Evolutionary conservation across 129 eudicot species (phyloP), one percentile per base, ranked within the genome.

Genomic region (Logfia minima): DNA sequence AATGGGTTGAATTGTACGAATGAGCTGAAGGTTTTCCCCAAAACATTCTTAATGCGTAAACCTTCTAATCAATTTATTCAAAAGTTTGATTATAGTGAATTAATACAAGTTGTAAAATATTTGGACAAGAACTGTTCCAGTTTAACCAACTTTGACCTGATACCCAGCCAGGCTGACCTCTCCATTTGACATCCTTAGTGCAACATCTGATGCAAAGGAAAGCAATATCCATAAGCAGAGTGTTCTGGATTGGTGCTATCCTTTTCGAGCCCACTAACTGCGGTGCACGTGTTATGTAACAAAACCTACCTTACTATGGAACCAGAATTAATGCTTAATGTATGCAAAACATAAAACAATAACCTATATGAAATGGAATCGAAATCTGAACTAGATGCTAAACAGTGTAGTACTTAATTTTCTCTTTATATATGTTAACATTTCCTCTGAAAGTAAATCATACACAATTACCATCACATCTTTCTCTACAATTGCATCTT

Each of bases 251-350:
- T 59, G 64, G 29, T 22, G 26, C 24, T 21, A 59, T 59, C 29
- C 64, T 59, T 59, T 59, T 59, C 4, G 18, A 59, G 23, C 64
- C 64, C 64, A 59, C 64, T 59, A 59, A 59, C 3, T n/a, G 5
- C 10, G 26, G 64, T 59, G 11, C 28, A 21, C 2, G 14, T 59
- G 4, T 19, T 19, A 59, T 59, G 28, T 59, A 59, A 18, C 64
- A 59, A 21, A 59, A 59, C 28, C n/a, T 75, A 1, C 63, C 60
- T 62, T 6, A 26, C 66, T 9, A 13, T 22, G 23, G 17, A 73
- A 72, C 56, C 21, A 43, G 69, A 74, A 41, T 61, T 31, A 66
- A 66, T 21, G 53, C 48, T 51, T 76, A 65, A 29, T 76, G 51
- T 29, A 64, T 63, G 72, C 39, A 32, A 3, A 76, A 76, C 4